A percentile compares a stretch with the other conserved stretches of the same genome.
Conservation (phyloP, 2,329 filamentous ascomycete species). For the Paraconiothyrium brasiliense region DNA sequence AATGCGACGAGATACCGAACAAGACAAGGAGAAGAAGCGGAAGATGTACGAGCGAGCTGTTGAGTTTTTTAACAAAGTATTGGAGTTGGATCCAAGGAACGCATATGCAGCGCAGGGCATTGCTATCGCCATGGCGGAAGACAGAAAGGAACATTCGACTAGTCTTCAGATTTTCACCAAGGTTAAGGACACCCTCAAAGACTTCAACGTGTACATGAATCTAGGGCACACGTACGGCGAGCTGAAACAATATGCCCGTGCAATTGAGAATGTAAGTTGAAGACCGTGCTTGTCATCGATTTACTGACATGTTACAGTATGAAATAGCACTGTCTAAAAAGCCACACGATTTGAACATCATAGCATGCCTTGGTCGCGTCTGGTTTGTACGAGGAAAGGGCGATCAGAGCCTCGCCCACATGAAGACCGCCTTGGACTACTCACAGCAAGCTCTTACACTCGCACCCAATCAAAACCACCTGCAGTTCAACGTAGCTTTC, state of each 20-base stretch:
- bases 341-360: slow-evolving; percentile 78
- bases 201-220: slow-evolving; percentile 89
- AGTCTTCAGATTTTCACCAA: slow-evolving; percentile 90
- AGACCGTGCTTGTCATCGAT: neutral
- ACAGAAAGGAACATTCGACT: slow-evolving; percentile 85
- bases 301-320: slow-evolving; percentile 64
- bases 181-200: slow-evolving; percentile 87
- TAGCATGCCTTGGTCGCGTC: slow-evolving; percentile 86
- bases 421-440: slow-evolving; percentile 72
- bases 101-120: slow-evolving; percentile 96
- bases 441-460: slow-evolving; percentile 76
- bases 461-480: slow-evolving; percentile 84
- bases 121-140: slow-evolving; percentile 91
- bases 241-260: slow-evolving; percentile 86
- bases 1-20: slow-evolving; percentile 89
- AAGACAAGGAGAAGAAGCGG: slow-evolving; percentile 89
- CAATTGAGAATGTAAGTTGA: slow-evolving; percentile 76
- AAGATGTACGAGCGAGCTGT: slow-evolving; percentile 90
- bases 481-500: slow-evolving; percentile 98
- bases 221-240: slow-evolving; percentile 93
- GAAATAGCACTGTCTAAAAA: slow-evolving; percentile 84
- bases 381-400: slow-evolving; percentile 84
- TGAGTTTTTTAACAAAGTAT: slow-evolving; percentile 97
- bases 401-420: slow-evolving; percentile 69
- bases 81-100: slow-evolving; percentile 93